Evolutionary conservation across 2,329 filamentous ascomycete species (phyloP).

Genomic region (Colletotrichum sp.): DNA sequence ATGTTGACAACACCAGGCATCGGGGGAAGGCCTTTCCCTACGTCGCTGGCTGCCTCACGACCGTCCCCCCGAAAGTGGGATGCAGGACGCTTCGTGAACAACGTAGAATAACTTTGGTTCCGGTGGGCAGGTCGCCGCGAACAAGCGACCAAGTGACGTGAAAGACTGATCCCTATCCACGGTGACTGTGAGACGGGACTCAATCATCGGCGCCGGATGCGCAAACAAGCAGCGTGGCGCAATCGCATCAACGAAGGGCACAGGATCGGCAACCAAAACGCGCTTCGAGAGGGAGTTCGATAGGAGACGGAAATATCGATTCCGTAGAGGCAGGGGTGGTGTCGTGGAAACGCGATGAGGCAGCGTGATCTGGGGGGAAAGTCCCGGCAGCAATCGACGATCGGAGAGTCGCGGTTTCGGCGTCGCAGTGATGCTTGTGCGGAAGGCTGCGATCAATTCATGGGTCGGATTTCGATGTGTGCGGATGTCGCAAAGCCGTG

Average conservation of each 20-base stretch:
- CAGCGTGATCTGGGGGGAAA: background rate
- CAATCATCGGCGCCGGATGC: constrained; percentile 23
- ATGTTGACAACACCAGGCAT: constrained; percentile 62
- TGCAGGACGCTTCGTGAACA: background rate
- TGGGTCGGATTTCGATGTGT: background rate
- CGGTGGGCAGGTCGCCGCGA: background rate
- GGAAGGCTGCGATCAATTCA: background rate
- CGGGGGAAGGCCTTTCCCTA: constrained; percentile 25
- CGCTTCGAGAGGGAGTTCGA: background rate
- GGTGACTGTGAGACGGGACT: background rate
- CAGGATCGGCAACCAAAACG: background rate
- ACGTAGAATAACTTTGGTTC: background rate
- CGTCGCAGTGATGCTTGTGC: background rate
- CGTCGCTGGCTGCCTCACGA: constrained; percentile 19
- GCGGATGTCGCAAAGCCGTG: background rate
- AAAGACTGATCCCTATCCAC: constrained; percentile 8
- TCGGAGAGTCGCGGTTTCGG: background rate
- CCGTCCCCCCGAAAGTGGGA: constrained; percentile 6
- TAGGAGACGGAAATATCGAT: background rate
- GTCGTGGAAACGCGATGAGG: constrained; percentile 5
- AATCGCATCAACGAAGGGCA: constrained; percentile 13
- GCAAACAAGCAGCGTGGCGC: constrained; percentile 11
- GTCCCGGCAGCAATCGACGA: constrained; percentile 6
- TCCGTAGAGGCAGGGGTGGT: background rate
- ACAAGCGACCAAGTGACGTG: background rate